phyloP scores from a whole-genome alignment of 2,329 filamentous ascomycete genomes.

The Mollisia scopiformis region DNA sequence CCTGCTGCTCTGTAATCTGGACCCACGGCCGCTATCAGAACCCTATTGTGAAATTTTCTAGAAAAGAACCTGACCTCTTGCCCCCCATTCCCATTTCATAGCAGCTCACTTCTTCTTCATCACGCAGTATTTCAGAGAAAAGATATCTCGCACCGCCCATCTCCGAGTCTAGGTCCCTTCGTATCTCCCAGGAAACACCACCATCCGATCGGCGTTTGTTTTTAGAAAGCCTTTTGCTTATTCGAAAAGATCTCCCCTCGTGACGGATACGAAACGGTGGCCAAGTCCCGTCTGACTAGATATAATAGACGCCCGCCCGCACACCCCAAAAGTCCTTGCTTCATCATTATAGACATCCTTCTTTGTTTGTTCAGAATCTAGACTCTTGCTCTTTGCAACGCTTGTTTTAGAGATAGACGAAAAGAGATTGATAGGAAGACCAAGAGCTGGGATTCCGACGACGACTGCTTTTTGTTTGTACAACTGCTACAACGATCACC shows the following conservation, averaged over 20 bases:
- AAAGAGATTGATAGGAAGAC: conserved; percentile 29
- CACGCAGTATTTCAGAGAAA: not conserved
- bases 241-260: conserved; percentile 8
- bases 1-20: conserved; percentile 11
- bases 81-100: no score
- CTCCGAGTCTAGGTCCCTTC: not conserved
- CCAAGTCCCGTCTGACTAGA: not conserved
- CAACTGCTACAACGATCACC: not conserved
- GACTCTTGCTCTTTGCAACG: no score
- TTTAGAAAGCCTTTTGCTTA: not conserved
- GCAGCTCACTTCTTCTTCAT: no score
- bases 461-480: conserved; percentile 10
- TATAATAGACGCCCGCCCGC: not conserved
- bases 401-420: conserved; percentile 16
- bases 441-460: conserved; percentile 38
- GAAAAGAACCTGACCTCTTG: conserved; percentile 1
- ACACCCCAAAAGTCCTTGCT: not conserved
- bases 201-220: conserved; percentile 3
- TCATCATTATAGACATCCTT: conserved; percentile 10
- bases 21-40: not conserved
- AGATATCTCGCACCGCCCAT: not conserved
- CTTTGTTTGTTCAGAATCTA: conserved; percentile 4
- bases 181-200: not conserved
- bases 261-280: conserved; percentile 1
- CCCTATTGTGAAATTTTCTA: not conserved